Evolutionary conservation across 2,329 filamentous ascomycete species (phyloP).

Genomic region (Colletotrichum camelliae): DNA sequence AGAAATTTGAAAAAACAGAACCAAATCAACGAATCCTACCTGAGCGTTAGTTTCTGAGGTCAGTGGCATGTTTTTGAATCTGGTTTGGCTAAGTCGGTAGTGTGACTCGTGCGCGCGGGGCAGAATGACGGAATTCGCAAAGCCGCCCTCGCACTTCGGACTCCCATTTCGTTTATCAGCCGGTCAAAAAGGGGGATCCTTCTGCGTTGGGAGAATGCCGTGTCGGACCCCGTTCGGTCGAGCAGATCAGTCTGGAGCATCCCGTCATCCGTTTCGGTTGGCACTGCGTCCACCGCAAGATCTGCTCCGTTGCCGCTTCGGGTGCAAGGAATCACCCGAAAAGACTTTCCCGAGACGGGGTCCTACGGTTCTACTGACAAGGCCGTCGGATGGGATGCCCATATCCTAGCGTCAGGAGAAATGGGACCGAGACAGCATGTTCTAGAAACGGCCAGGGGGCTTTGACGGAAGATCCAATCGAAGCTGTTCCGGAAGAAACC

Average conservation of each 20-base stretch:
- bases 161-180: background rate
- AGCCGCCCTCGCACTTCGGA: background rate
- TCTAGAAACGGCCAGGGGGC: background rate
- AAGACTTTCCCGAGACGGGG: background rate
- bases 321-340: background rate
- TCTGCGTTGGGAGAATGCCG: background rate
- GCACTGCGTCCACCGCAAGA: background rate
- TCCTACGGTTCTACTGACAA: background rate
- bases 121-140: background rate
- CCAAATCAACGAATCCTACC: background rate
- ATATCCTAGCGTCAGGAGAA: background rate
- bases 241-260: background rate
- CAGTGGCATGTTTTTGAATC: background rate
- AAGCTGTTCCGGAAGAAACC: background rate
- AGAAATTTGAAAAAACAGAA: background rate
- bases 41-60: background rate
- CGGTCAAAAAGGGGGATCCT: background rate
- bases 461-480: background rate
- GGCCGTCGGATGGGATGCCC: background rate
- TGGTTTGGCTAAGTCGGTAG: background rate
- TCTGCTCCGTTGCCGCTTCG: background rate
- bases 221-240: constrained; percentile 6
- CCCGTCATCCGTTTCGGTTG: background rate
- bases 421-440: background rate
- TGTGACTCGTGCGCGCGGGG: background rate